Base-by-base conservation (phyloP, 257 asterid species). In the Solanum phureja region DNA sequence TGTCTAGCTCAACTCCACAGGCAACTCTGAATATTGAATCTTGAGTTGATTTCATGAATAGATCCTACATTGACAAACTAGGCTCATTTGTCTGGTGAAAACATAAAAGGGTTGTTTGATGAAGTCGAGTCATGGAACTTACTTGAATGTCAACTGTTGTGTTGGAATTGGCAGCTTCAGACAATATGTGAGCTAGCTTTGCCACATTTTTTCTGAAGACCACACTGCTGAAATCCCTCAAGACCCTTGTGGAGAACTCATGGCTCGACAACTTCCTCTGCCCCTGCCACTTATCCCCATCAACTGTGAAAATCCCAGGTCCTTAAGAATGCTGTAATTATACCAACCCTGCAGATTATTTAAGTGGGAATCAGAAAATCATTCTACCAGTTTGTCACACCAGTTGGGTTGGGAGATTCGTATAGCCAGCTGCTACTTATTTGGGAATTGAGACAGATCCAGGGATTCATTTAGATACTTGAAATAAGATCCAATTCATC, bases 11-110 rank as follows among this genome's bases (percentile, higher is more conserved):
- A 58, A 92, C 94, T 40, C 95, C 94, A 56, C 91, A 91, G 21
- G 92, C 95, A 73, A 92, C 94, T 92, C 87, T 90, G 88, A 91
- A 92, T 71, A 92, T 89, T 8, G 95, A 91, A 85, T 94, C 95
- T 89, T 90, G 88, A 21, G 95, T 90, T 23, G 94, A 88, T 86
- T 91, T 92, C 96, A 92, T 92, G 62, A 92, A 88, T 81, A 94
- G 71, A 76, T 91, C 93, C 94, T 91, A 86, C 84, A 88, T 21
- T 29, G 58, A 74, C 66, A 37, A 35, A 64, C 64, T 11, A 23
- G 27, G 18, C 4, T n/a, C 44, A 75, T 7, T 84, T 11, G 13
- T 35, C 58, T 56, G 33, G 34, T 84, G 3, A 18, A 12, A 56
- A 13, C 14, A 35, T 38, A 11, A 9, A 31, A 52, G 35, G 44